These are phyloP conservation scores for Herpetomonas muscarum DNA, from an alignment of 208 protist species.

Conservation along the genomic window DNA sequence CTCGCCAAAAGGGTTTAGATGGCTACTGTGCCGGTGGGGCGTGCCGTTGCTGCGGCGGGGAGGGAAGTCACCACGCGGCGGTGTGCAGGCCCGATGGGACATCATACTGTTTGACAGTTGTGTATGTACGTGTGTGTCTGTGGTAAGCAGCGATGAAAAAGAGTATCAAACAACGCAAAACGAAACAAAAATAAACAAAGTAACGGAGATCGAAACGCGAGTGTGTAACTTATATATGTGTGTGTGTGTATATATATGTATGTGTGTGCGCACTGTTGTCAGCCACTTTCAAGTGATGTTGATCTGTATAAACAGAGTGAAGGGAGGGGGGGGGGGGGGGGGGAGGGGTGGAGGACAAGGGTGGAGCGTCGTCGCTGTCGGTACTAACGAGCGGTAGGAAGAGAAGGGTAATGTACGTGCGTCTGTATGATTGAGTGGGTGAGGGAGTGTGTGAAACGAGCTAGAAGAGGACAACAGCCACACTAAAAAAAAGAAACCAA, in stretches of 20 bases:
- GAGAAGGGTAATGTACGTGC: too few relatives aligned
- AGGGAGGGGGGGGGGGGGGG: neutral
- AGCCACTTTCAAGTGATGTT: neutral
- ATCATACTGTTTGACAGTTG: too few relatives aligned
- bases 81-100: constrained; percentile 11
- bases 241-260: too few relatives aligned
- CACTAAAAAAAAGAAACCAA: too few relatives aligned
- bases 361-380: too few relatives aligned
- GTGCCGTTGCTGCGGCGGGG: neutral
- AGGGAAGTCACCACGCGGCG: constrained; percentile 3
- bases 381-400: too few relatives aligned
- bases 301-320: neutral
- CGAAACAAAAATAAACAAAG: neutral
- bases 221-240: too few relatives aligned
- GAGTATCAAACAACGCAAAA: too few relatives aligned
- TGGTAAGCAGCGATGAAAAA: neutral
- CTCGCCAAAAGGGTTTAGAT: neutral
- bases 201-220: neutral
- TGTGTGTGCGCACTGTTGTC: too few relatives aligned
- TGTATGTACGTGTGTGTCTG: neutral
- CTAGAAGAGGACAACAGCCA: too few relatives aligned
- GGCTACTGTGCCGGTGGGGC: neutral
- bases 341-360: neutral
- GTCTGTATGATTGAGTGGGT: too few relatives aligned
- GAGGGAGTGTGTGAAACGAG: too few relatives aligned